Conservation (phyloP, 441 rosid genomes). For the Biscutella laevigata region DNA sequence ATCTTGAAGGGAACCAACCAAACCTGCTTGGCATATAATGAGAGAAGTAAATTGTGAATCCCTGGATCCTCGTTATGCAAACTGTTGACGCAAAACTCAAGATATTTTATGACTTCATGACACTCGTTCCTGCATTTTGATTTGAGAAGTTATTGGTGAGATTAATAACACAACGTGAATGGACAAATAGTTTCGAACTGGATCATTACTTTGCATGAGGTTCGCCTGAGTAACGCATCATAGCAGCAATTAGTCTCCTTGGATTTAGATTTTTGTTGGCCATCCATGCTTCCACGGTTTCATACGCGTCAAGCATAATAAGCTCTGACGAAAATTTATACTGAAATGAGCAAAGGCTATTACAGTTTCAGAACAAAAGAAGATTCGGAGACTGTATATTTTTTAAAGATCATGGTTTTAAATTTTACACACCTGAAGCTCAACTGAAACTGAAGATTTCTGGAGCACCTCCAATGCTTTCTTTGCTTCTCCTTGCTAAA, state of each 20-base stretch:
- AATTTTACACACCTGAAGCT: conserved; percentile 65
- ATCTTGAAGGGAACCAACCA: conserved; percentile 16
- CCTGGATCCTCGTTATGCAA: conserved; percentile 98
- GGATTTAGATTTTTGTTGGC: conserved; percentile 77
- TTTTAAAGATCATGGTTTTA: conserved; percentile 2
- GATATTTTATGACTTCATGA: conserved; percentile 94
- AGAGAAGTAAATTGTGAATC: conserved; percentile 88
- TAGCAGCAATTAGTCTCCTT: conserved; percentile 88
- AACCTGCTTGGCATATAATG: conserved; percentile 97
- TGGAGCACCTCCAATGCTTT: conserved; percentile 88
- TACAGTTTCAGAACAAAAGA: conserved; percentile 14
- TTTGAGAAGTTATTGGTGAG: neutral
- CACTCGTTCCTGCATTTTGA: conserved; percentile 80
- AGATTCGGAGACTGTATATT: conserved; percentile 18
- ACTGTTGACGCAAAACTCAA: conserved; percentile 88
- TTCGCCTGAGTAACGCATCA: conserved; percentile 99
- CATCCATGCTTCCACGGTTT: conserved; percentile 99
- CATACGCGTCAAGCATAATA: conserved; percentile 92
- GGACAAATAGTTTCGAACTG: conserved; percentile 3
- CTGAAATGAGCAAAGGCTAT: conserved; percentile 37
- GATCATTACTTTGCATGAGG: conserved; percentile 92
- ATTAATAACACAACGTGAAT: neutral
- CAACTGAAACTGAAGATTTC: conserved; percentile 75
- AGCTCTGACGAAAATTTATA: conserved; percentile 97
- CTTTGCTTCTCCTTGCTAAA: conserved; percentile 97